These are phyloP conservation scores for Leccinum truebloodii DNA, from an alignment of 768 basidiomycete species.

Conservation along the genomic window DNA sequence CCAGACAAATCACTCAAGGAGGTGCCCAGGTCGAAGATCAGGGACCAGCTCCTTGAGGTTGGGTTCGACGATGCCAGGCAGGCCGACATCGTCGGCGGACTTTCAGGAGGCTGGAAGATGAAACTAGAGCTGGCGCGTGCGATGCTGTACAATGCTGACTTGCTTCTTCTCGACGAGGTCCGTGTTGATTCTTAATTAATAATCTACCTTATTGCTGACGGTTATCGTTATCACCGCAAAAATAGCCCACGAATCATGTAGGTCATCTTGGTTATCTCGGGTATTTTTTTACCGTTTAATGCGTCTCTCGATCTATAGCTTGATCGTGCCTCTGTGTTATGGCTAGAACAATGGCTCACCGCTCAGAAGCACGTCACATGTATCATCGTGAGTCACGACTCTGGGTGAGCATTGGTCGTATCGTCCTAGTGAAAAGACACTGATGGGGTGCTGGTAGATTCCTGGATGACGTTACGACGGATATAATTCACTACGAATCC, in stretches of 20 bases:
- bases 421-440: constrained; percentile 9
- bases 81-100: constrained; percentile 78
- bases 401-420: constrained; percentile 59
- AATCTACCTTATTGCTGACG: constrained; percentile 21
- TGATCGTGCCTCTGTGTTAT: constrained; percentile 81
- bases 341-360: constrained; percentile 88
- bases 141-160: constrained; percentile 93
- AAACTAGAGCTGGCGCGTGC: constrained; percentile 94
- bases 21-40: constrained; percentile 69
- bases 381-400: constrained; percentile 95
- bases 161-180: constrained; percentile 85
- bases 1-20: constrained; percentile 68
- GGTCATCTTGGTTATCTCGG: constrained; percentile 35
- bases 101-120: constrained; percentile 99
- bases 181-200: constrained; percentile 23
- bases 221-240: constrained; percentile 28
- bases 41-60: constrained; percentile 78
- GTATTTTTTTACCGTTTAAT: constrained; percentile 15
- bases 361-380: constrained; percentile 84
- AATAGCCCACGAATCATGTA: constrained; percentile 88
- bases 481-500: constrained; percentile 95
- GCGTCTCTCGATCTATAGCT: constrained; percentile 46
- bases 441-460: constrained; percentile 52
- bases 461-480: constrained; percentile 92
- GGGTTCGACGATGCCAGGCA: constrained; percentile 91